Evolutionary conservation across 495 filamentous ascomycete species (phyloP).

Genomic region (Cairneyella variabilis): DNA sequence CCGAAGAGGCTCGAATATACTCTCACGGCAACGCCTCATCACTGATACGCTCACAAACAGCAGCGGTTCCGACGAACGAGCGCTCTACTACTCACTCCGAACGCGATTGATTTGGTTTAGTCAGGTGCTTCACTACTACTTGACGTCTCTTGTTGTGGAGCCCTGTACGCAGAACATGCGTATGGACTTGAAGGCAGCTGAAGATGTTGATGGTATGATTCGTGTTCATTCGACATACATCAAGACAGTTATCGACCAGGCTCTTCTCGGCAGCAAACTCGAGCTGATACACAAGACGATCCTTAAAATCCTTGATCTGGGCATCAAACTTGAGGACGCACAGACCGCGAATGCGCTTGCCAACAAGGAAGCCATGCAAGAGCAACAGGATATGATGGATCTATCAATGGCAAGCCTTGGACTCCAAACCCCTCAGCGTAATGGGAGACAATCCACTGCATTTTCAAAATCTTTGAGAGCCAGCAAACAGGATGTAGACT

Average conservation of each 20-base stretch:
- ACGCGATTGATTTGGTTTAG: slow-evolving; percentile 78
- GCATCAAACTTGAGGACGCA: slow-evolving; percentile 45
- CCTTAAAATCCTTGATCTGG: slow-evolving; percentile 58
- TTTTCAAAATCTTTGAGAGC: background rate
- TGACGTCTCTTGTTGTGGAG: slow-evolving; percentile 67
- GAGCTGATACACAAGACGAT: slow-evolving; percentile 62
- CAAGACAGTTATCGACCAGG: slow-evolving; percentile 55
- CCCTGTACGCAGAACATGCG: slow-evolving; percentile 51
- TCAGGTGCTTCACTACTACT: slow-evolving; percentile 68
- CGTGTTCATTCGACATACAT: slow-evolving; percentile 62
- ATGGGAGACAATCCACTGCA: slow-evolving; percentile 27
- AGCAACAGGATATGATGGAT: slow-evolving; percentile 32
- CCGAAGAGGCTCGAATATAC: slow-evolving; percentile 63
- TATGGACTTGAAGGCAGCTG: slow-evolving; percentile 49
- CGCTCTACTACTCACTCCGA: slow-evolving; percentile 57
- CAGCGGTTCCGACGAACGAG: slow-evolving; percentile 31
- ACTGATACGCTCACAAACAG: slow-evolving; percentile 23
- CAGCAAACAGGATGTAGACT: slow-evolving; percentile 8
- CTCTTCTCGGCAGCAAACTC: slow-evolving; percentile 61
- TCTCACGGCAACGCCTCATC: slow-evolving; percentile 53
- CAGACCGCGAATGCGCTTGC: slow-evolving; percentile 32
- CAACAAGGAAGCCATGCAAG: slow-evolving; percentile 27
- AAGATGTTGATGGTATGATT: slow-evolving; percentile 82
- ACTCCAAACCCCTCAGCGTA: slow-evolving; percentile 33
- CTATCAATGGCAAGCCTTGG: slow-evolving; percentile 20